Base-by-base conservation (phyloP, 768 basidiomycete species). In the Paxillus ammoniavirescens region DNA sequence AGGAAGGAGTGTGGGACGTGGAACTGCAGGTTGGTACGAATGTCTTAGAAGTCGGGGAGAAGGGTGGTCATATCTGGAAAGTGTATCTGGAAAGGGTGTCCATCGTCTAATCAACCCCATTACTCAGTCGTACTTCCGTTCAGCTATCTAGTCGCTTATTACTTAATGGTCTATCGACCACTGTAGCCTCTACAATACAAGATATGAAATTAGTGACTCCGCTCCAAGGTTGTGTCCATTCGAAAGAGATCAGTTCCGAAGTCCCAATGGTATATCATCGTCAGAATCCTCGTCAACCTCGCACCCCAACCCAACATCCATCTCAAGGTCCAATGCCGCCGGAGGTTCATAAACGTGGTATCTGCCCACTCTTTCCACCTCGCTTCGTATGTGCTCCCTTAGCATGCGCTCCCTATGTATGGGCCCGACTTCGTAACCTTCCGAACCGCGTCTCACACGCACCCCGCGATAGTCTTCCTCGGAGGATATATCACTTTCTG, bases 381-480 rank as follows among this genome's bases (percentile, higher is more conserved):
- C 66, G 40, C 74, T 74, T 52, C 71, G 69, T 31, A 91, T 67
- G 66, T 88, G 86, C 46, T 76, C 72, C 52, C 67, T 71, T 38
- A 92, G 68, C 73, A 91, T 77, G 42, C 79, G 81, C 62, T 91
- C 87, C 53, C 91, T 75, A 42, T 81, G 74, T 36, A 80, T 70
- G 10, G 80, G 71, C 13, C 77, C 78, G 43, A 89, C 83, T 64
- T 93, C 91, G 60, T 85, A 89, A 4, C 91, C 91, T 71, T 93
- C 92, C 13, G 90, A 93, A 18, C 91, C 91, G 42, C 82, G 72
- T 49, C 91, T 76, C 44, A 89, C 75, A 31, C 57, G 65, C 14
- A 73, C 67, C n/a, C 70, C 65, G 30, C 60, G 65, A 18, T 64
- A 60, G 18, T 70, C 67, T 41, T 73, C 71, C n/a, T 67, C 68